Base-by-base conservation (phyloP, 805 yeast species). In the Monosporozyma siamensis region DNA sequence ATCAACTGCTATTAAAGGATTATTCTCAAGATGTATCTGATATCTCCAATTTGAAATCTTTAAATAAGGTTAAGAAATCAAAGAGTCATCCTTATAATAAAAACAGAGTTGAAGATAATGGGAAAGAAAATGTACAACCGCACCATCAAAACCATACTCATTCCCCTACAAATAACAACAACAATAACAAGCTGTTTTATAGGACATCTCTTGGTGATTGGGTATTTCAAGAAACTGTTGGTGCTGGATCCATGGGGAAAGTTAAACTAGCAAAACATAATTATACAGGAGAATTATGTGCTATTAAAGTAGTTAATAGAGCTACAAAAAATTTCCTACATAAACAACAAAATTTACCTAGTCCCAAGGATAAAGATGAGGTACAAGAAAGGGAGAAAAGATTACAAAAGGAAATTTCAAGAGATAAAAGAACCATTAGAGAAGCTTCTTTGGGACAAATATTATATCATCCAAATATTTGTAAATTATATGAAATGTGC, bases 191-290 rank as follows among this genome's bases (percentile, higher is more conserved):
- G 18, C 43, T 59, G 50, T 82, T 83, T 53, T 89, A 87, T 60
- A 76, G 97, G 49, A 82, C 82, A 44, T 75, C 95, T 4, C 82
- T 90, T 42, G 98, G 98, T 12, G 97, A 92, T 50, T 90, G 98
- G 98, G 95, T 87, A 54, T 89, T 90, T 54, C 74, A 86, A 47
- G 87, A 87, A 63, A 88, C 96, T 4, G 86, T 92, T 36, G 99
- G 99, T 37, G 95, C 97, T 2, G 98, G 99, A 3, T 87, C 96
- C 0, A 92, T 92, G 98, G 99, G 99, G 45, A 94, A 92, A 62
- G 99, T 92, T 38, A 92, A 92, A 66, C 70, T 92, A 31, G 97
- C 97, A 2, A 80, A 77, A 54, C 95, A 90, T 65, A 77, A 84
- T 52, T 65, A 78, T 30, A 87, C 96, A 1, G 77, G 74, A 47